Conservation (phyloP, 257 asterid genomes). For the Nicotiana undulata region DNA sequence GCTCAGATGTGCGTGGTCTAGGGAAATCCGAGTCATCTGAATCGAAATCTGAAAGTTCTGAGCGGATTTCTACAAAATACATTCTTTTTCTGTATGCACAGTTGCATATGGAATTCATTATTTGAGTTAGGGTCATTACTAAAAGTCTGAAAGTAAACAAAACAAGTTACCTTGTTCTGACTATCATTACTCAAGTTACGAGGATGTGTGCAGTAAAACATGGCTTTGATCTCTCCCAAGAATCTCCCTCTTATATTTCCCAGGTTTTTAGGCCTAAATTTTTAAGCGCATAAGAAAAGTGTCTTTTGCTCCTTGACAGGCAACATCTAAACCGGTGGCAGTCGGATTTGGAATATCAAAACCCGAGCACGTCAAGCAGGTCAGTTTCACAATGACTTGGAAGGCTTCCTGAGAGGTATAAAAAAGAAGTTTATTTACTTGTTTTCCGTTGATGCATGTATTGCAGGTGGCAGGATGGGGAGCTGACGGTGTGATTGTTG, state of each 20-base stretch:
- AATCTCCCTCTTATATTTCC: neutral
- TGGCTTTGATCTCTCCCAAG: neutral
- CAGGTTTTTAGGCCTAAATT: neutral
- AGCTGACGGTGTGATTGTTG: constrained; percentile 92
- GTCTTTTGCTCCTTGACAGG: constrained; percentile 28
- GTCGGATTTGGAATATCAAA: constrained; percentile 91
- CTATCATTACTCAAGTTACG: neutral
- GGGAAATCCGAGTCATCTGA: too few species aligned
- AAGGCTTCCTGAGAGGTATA: neutral
- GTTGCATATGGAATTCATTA: neutral
- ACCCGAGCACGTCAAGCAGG: constrained; percentile 88
- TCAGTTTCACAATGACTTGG: constrained; percentile 8
- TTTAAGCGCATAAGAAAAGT: neutral
- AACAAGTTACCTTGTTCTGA: neutral
- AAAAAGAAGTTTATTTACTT: neutral
- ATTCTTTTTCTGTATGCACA: too few species aligned
- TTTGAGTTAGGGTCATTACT: neutral
- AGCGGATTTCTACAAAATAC: too few species aligned
- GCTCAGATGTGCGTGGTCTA: too few species aligned
- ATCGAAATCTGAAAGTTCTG: too few species aligned
- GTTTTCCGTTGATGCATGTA: neutral
- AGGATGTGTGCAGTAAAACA: neutral
- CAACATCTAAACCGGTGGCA: constrained; percentile 67
- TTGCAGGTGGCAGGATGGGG: constrained; percentile 83
- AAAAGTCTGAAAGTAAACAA: neutral